Conservation (phyloP, 345 rosid genomes). For the Geranium brycei region DNA sequence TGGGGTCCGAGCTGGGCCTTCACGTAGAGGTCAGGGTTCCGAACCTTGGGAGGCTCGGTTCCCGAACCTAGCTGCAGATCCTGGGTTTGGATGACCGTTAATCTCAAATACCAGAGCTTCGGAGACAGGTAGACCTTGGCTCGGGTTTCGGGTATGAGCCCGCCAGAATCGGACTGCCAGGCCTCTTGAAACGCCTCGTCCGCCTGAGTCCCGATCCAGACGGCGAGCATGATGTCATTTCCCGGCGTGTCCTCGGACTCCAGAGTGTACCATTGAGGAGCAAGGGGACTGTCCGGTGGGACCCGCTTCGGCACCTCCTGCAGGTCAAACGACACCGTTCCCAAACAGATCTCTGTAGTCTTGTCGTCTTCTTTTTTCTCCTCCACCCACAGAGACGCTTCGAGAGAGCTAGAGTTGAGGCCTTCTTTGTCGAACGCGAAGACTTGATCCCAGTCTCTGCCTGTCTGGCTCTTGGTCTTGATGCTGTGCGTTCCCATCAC, state of each 20-base stretch:
- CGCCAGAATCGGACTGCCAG: slow-evolving; percentile 97
- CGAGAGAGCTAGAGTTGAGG: slow-evolving; percentile 50
- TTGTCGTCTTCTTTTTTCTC: slow-evolving; percentile 50
- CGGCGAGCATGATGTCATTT: slow-evolving; percentile 89
- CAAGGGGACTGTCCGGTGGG: slow-evolving; percentile 82
- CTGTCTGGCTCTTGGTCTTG: slow-evolving; percentile 50
- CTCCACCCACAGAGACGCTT: slow-evolving; percentile 71
- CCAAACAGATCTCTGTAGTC: slow-evolving; percentile 39
- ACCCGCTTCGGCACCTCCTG: slow-evolving; percentile 79
- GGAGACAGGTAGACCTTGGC: slow-evolving; percentile 86
- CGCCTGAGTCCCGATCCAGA: slow-evolving; percentile 85
- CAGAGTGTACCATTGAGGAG: slow-evolving; percentile 85
- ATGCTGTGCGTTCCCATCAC: slow-evolving; percentile 70
- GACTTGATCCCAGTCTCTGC: slow-evolving; percentile 82
- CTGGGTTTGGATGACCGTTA: slow-evolving; percentile 96
- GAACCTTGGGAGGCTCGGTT: slow-evolving; percentile 55
- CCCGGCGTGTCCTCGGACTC: slow-evolving; percentile 56
- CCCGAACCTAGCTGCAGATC: slow-evolving; percentile 64
- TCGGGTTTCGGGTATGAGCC: slow-evolving; percentile 73
- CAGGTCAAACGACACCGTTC: slow-evolving; percentile 81
- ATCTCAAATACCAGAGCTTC: slow-evolving; percentile 84
- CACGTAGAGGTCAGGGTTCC: slow-evolving; percentile 54
- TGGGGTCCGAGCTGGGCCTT: slow-evolving; percentile 81
- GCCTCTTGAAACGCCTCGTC: slow-evolving; percentile 95
- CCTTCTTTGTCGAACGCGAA: slow-evolving; percentile 82